These are phyloP conservation scores for Adansonia digitata DNA, from an alignment of 345 rosid species.

Conservation along the genomic window DNA sequence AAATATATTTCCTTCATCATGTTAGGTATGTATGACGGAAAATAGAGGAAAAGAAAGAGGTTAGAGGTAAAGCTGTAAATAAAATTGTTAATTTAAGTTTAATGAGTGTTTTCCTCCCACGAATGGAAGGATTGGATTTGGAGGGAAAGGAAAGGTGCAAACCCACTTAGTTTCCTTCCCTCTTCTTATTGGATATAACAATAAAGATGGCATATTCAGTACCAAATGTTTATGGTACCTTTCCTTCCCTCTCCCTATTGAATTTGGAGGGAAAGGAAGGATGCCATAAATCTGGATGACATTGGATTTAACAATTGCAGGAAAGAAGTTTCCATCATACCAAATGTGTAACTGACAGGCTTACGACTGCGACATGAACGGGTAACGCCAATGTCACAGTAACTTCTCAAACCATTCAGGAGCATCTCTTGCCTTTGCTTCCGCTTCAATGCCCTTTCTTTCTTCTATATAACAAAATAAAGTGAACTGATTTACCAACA, in stretches of 20 bases:
- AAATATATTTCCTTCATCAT: not conserved
- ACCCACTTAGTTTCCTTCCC: not conserved
- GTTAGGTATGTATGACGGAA: not conserved
- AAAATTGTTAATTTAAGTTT: not conserved
- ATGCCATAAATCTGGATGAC: not conserved
- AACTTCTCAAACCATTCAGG: constrained; percentile 30
- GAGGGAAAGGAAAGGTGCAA: not conserved
- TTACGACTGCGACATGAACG: constrained; percentile 65
- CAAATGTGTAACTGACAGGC: constrained; percentile 63
- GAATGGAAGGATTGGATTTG: not conserved
- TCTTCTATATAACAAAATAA: constrained; percentile 39
- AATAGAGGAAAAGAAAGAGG: not conserved
- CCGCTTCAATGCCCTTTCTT: constrained; percentile 54
- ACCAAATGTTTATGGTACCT: too few species aligned
- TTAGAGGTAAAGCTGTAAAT: not conserved
- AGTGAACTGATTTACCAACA: not conserved
- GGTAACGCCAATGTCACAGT: constrained; percentile 29
- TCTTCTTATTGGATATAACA: not conserved
- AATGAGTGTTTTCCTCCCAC: not conserved
- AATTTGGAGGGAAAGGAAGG: not conserved
- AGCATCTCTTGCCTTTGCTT: constrained; percentile 54
- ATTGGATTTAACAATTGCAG: constrained; percentile 1
- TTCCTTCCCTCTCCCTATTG: not conserved
- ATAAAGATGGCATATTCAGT: too few species aligned
- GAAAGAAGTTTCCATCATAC: constrained; percentile 33